These are phyloP conservation scores for Pleurotus platypus DNA, from an alignment of 768 basidiomycete species.

Conservation along the genomic window DNA sequence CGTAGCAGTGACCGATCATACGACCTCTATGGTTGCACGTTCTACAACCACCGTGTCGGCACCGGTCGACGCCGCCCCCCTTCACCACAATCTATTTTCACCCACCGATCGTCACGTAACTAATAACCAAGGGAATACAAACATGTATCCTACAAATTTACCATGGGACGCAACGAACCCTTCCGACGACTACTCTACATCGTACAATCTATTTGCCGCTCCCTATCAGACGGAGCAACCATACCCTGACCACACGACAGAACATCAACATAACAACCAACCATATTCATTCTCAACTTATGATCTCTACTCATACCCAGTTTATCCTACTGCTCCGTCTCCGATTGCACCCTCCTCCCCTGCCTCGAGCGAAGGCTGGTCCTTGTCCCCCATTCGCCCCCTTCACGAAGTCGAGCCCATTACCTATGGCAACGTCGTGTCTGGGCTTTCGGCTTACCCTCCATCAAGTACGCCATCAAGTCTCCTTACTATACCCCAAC, in stretches of 20 bases:
- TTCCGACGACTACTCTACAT: not conserved
- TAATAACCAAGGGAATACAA: not conserved
- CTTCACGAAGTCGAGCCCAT: constrained; percentile 2
- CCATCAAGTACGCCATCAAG: not conserved
- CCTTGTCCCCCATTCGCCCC: not conserved
- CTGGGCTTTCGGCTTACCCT: not conserved
- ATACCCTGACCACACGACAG: no score
- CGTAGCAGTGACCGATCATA: not conserved
- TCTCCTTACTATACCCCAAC: no score
- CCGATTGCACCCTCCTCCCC: constrained; percentile 2
- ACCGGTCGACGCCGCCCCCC: not conserved
- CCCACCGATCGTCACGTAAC: not conserved
- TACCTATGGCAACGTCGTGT: not conserved
- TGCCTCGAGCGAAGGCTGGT: constrained; percentile 5
- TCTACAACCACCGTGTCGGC: not conserved
- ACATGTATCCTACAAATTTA: not conserved
- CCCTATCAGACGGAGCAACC: not conserved
- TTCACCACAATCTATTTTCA: not conserved
- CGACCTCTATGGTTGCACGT: not conserved
- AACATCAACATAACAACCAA: no score
- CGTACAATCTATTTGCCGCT: not conserved
- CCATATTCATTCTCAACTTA: no score
- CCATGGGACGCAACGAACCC: not conserved
- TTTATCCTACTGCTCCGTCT: not conserved
- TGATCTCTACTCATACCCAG: no score